These are phyloP conservation scores for Akanthomyces uredinophilus DNA, from an alignment of 2,329 filamentous ascomycete species.

Conservation along the genomic window DNA sequence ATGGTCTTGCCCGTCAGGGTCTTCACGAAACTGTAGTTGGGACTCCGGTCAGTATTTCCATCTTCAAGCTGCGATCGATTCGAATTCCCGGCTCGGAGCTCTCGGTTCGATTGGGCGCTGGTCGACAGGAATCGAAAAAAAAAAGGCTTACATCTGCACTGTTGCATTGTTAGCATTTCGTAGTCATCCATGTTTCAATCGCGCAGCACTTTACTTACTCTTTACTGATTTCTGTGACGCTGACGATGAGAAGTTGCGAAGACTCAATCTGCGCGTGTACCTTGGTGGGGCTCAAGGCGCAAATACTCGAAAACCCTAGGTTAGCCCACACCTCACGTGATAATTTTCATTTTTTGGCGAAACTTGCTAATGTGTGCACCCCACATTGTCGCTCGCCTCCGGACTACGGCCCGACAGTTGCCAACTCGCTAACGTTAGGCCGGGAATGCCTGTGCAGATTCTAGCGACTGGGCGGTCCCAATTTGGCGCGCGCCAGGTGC, in stretches of 20 bases:
- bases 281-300: conserved; percentile 38
- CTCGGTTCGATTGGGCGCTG: conserved; percentile 11
- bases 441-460: not conserved
- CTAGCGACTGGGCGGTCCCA: not conserved
- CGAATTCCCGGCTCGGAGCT: not conserved
- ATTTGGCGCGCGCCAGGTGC: not conserved
- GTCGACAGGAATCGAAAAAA: conserved; percentile 21
- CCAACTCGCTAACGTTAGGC: not conserved
- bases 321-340: conserved; percentile 29
- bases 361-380: not conserved
- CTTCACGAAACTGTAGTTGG: conserved; percentile 84
- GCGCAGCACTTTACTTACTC: conserved; percentile 45
- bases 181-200: not conserved
- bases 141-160: conserved; percentile 83
- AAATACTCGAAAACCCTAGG: conserved; percentile 33
- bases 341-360: conserved; percentile 4
- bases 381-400: conserved; percentile 1
- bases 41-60: conserved; percentile 14
- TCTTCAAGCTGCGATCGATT: not conserved
- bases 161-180: conserved; percentile 43
- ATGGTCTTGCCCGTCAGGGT: conserved; percentile 99
- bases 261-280: conserved; percentile 34
- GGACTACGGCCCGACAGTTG: not conserved
- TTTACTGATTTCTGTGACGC: conserved; percentile 50
- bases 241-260: conserved; percentile 38